Percentiles rank a stretch among this genome's conserved stretches.
These are phyloP conservation scores for Neofusicoccum umdonicola DNA, from an alignment of 2,329 filamentous ascomycete genomes.

Conservation along the genomic window DNA sequence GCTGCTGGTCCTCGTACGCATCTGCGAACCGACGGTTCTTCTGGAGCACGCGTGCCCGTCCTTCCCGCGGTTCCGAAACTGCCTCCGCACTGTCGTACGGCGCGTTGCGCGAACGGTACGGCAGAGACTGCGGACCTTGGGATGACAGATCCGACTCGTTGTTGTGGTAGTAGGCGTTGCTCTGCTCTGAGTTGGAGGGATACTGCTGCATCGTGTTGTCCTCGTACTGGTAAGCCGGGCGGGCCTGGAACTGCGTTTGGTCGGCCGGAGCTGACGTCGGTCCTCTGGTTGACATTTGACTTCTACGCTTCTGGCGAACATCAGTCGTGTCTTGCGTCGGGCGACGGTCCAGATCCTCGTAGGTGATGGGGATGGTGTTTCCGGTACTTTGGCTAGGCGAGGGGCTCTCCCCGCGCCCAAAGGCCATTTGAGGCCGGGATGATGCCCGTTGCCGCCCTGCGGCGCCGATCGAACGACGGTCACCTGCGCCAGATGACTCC, in stretches of 20 bases:
- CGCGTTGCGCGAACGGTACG: conserved; percentile 39
- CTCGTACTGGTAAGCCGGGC: conserved; percentile 15
- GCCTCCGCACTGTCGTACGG: conserved; percentile 33
- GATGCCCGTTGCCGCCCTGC: conserved; percentile 28
- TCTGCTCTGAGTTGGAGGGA: conserved; percentile 18
- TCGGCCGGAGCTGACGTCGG: conserved; percentile 36
- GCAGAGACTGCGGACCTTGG: conserved; percentile 21
- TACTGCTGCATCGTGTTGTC: conserved; percentile 6
- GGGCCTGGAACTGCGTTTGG: conserved; percentile 35
- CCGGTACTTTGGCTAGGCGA: conserved; percentile 47
- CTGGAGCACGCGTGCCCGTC: conserved; percentile 59
- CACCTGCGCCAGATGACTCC: conserved; percentile 31
- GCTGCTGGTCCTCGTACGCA: conserved; percentile 71
- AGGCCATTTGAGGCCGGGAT: conserved; percentile 37
- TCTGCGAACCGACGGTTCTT: conserved; percentile 87
- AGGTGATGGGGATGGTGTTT: conserved; percentile 42
- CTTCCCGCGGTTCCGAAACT: conserved; percentile 24
- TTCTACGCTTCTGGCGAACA: conserved; percentile 9
- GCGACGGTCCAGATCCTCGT: conserved; percentile 38
- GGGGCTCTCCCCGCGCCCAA: conserved; percentile 43
- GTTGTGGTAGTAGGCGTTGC: conserved; percentile 29
- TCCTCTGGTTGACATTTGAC: conserved; percentile 19
- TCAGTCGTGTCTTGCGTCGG: conserved; percentile 20
- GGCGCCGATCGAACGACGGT: conserved; percentile 23
- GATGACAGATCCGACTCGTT: conserved; percentile 38